Base-by-base conservation (phyloP, 2,329 filamentous ascomycete species). In the Acrocalymma vagum region DNA sequence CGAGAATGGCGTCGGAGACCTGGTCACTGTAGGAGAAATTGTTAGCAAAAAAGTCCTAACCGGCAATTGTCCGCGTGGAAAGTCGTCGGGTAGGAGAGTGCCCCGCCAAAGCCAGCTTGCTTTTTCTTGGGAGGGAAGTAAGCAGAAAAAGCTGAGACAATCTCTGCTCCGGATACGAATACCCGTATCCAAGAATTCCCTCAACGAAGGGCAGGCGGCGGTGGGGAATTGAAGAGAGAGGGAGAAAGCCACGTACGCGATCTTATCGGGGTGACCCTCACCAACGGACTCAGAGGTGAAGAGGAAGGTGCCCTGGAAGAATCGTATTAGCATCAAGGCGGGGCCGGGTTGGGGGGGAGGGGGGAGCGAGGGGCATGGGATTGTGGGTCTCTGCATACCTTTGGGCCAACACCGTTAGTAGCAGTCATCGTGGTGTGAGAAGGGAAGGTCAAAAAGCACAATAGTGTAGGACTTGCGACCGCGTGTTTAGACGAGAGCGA, bases 1-100 rank as follows among this genome's bases (percentile, higher is more conserved):
- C 94, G 80, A 99, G 92, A 69, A 99, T 84, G 65, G 94, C 93
- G 80, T 99, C 94, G 53, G 93, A 97, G 70, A 97, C 90, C 81
- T 99, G 94, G 74, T 99, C 94, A 75, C 80, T 83, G 46, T 3
- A 49, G 16, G 35, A 56, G 58, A 40, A 62, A 63, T 48, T 58
- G 51, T 61, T 42, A 60, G 49, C 31, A 13, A 37, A 33, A 22
- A 29, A 37, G 30, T 24, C 24, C 28, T 21, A n/a, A n/a, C 22
- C 25, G 30, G 23, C 27, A 29, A 16, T 28, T 33, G 25, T 33
- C 25, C 31, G n/a, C 32, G 13, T 34, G 17, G 17, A 29, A 16
- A 24, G 16, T 18, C 5, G 35, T 10, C 20, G 29, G 20, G n/a
- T 15, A 24, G 33, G 9, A 18, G 16, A 15, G 29, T 31, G 24